Evolutionary conservation across 176 grass and related monocot genomes (phyloP).

Genomic region (Rhynchospora breviuscula): DNA sequence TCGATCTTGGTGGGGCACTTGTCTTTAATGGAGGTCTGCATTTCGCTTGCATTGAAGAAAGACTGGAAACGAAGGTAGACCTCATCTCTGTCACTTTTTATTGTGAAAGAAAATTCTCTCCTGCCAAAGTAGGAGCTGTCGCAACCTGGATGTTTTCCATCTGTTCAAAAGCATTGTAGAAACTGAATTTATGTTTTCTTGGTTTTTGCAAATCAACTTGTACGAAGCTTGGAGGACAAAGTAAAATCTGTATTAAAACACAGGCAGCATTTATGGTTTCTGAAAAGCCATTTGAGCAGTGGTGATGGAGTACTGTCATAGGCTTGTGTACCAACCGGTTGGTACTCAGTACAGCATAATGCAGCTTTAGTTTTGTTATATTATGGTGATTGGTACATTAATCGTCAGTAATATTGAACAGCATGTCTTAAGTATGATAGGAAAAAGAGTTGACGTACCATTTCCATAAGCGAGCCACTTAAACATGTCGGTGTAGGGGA

Average conservation of each 20-base stretch:
- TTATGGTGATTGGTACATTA: neutral
- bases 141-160: constrained; percentile 86
- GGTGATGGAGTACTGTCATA: neutral
- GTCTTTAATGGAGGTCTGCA: constrained; percentile 73
- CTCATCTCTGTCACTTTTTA: constrained; percentile 61
- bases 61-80: constrained; percentile 84
- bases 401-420: neutral
- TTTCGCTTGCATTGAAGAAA: constrained; percentile 57
- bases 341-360: neutral
- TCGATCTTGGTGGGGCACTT: constrained; percentile 94
- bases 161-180: constrained; percentile 26
- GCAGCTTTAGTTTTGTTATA: neutral
- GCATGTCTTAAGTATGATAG: too few relatives aligned
- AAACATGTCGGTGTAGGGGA: constrained; percentile 69
- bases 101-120: constrained; percentile 88
- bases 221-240: neutral
- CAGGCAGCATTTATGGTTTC: neutral
- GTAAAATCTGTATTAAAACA: neutral
- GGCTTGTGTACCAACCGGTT: neutral
- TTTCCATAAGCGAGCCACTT: constrained; percentile 97
- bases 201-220: neutral
- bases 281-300: neutral
- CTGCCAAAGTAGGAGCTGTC: constrained; percentile 75
- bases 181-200: neutral
- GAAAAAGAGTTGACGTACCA: constrained; percentile 31